phyloP scores from a whole-genome alignment of 2,329 filamentous ascomycete genomes.

The Verticillium klebahnii region DNA sequence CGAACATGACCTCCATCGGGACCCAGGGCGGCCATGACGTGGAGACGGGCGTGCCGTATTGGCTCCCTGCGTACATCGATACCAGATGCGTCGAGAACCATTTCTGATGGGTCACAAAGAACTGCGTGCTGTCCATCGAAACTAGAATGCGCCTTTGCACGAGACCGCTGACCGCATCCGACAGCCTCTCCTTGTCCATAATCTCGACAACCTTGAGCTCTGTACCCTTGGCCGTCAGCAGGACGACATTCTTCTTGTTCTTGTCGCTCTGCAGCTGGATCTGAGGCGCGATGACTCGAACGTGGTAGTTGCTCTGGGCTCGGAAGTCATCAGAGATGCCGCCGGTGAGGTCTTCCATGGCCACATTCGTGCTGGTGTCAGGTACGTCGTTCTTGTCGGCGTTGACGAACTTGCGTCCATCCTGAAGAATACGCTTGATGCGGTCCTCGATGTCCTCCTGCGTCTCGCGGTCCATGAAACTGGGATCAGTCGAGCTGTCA shows the following conservation, averaged over 20 bases:
- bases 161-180: constrained; percentile 87
- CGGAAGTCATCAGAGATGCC: constrained; percentile 85
- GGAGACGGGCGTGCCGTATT: constrained; percentile 79
- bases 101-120: constrained; percentile 94
- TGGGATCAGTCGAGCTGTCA: constrained; percentile 28
- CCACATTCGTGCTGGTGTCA: constrained; percentile 25
- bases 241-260: constrained; percentile 91
- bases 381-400: constrained; percentile 53
- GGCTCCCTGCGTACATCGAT: constrained; percentile 90
- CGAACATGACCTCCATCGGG: constrained; percentile 96
- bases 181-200: constrained; percentile 90
- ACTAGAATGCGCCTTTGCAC: constrained; percentile 92
- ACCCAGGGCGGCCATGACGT: constrained; percentile 98
- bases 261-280: constrained; percentile 98
- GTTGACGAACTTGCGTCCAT: constrained; percentile 77
- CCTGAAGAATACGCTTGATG: constrained; percentile 79
- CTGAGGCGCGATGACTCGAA: constrained; percentile 92
- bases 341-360: constrained; percentile 60
- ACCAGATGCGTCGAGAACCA: constrained; percentile 80
- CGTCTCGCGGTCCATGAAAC: constrained; percentile 50
- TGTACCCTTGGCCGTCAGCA: constrained; percentile 97
- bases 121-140: constrained; percentile 96
- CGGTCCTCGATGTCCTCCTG: constrained; percentile 71
- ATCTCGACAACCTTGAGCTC: constrained; percentile 96
- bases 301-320: constrained; percentile 88